These are phyloP conservation scores for Saccharomycopsis sp. DNA, from an alignment of 805 yeast genomes.

Conservation along the genomic window DNA sequence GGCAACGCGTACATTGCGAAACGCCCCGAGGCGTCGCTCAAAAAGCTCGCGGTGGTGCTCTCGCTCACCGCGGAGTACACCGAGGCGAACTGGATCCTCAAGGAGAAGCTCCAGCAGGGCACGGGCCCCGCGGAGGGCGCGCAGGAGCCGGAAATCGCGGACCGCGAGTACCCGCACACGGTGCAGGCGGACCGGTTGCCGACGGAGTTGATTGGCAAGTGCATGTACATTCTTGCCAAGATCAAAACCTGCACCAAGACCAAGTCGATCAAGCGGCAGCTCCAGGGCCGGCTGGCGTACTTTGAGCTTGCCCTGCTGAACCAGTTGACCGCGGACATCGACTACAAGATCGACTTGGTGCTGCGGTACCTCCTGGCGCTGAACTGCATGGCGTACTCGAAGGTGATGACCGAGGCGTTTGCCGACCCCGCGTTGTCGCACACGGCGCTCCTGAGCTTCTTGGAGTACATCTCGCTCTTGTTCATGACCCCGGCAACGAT, in stretches of 20 bases:
- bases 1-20: constrained; percentile 15
- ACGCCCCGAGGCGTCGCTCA: constrained; percentile 11
- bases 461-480: constrained; percentile 14
- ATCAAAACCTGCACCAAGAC: constrained; percentile 15
- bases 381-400: constrained; percentile 13
- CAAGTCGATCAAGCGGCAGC: constrained; percentile 11
- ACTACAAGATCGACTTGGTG: constrained; percentile 15
- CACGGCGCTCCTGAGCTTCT: constrained; percentile 13
- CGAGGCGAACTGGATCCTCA: constrained; percentile 19
- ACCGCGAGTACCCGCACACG: constrained; percentile 19
- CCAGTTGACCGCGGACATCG: constrained; percentile 19
- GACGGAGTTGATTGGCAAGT: constrained; percentile 1
- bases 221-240: constrained; percentile 13
- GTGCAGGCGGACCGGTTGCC: constrained; percentile 18
- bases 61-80: constrained; percentile 14
- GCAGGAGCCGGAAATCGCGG: too few species aligned
- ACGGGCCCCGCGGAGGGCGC: too few species aligned
- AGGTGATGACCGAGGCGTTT: constrained; percentile 15
- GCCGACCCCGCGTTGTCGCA: constrained; percentile 6
- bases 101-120: constrained; percentile 13
- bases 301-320: constrained; percentile 15
- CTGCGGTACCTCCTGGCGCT: constrained; percentile 15
- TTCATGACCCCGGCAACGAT: constrained; percentile 5
- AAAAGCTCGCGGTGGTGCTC: constrained; percentile 11
- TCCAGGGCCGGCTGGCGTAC: constrained; percentile 15